A percentile compares a stretch with the other conserved stretches of the same genome.
Conservation (phyloP, 2,329 filamentous ascomycete species). For the Sporothrix phasma region DNA sequence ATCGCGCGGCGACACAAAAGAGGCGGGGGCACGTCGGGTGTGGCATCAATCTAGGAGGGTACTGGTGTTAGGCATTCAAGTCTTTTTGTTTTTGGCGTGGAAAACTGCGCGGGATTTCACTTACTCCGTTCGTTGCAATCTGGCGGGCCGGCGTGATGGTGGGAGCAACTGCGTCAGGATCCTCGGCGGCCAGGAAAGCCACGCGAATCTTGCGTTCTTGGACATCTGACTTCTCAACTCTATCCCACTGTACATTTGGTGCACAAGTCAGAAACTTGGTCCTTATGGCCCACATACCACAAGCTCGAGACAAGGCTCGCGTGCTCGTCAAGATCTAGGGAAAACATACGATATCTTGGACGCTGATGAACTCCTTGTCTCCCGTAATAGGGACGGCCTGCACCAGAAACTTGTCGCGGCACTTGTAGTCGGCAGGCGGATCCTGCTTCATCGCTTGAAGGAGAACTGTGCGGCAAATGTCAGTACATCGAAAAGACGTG, state of each 20-base stretch:
- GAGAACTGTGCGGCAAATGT: conserved; percentile 51
- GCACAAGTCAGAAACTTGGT: not conserved
- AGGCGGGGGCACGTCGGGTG: conserved; percentile 25
- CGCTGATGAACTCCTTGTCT: conserved; percentile 74
- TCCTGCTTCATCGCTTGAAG: conserved; percentile 98
- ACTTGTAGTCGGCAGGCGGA: conserved; percentile 74
- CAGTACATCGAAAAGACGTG: not conserved
- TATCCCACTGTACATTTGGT: conserved; percentile 61
- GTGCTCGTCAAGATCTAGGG: not conserved
- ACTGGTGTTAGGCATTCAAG: not conserved
- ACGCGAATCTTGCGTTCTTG: conserved; percentile 96
- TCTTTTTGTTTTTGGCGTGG: not conserved
- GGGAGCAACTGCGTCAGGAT: conserved; percentile 22
- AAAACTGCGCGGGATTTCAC: not conserved
- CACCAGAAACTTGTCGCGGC: conserved; percentile 33
- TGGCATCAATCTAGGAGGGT: conserved; percentile 24
- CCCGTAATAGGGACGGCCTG: conserved; percentile 50
- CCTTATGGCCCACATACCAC: not conserved
- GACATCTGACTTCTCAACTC: conserved; percentile 65
- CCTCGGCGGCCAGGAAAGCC: conserved; percentile 62
- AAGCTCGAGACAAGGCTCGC: no score
- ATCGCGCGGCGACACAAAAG: conserved; percentile 27
- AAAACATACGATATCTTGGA: conserved; percentile 64
- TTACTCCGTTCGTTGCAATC: conserved; percentile 24
- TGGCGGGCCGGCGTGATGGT: conserved; percentile 24